A percentile compares a stretch with the other conserved stretches of the same genome.
phyloP scores from a whole-genome alignment of 192 early-diverging fungal genomes.

The Gamsiella multidivaricata region DNA sequence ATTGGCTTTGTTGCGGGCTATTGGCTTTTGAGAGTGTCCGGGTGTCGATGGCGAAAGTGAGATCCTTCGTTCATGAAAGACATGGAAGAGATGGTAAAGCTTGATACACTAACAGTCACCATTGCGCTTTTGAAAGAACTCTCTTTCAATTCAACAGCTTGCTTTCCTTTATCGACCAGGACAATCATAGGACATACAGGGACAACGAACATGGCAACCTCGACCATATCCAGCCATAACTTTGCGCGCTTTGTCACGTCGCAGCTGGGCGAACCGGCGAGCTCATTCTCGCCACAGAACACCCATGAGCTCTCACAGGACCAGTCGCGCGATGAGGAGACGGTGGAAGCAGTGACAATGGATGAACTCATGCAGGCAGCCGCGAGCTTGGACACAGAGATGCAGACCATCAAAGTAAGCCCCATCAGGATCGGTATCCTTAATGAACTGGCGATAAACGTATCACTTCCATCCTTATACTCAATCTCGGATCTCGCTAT shows the following conservation, averaged over 20 bases:
- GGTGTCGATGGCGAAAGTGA: too few relatives aligned
- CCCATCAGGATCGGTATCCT: background rate
- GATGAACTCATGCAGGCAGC: slow-evolving; percentile 19
- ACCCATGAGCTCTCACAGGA: background rate
- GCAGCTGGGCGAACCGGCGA: slow-evolving; percentile 1
- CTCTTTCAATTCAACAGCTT: too few relatives aligned
- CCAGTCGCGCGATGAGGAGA: background rate
- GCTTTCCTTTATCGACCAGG: too few relatives aligned
- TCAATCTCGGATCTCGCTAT: too few relatives aligned
- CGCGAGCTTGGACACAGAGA: slow-evolving; percentile 23
- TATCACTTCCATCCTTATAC: background rate
- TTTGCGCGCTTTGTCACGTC: slow-evolving; percentile 32
- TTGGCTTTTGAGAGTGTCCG: too few relatives aligned
- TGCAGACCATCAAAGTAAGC: slow-evolving; percentile 33
- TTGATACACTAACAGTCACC: too few relatives aligned
- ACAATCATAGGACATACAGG: background rate
- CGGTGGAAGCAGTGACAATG: slow-evolving; percentile 7
- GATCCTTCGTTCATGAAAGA: too few relatives aligned
- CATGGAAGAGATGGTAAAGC: too few relatives aligned
- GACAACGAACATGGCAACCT: slow-evolving; percentile 20
- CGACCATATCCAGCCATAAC: slow-evolving; percentile 14
- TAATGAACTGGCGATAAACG: background rate
- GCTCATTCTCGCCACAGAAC: background rate
- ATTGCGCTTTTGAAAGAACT: too few relatives aligned
- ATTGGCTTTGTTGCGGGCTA: too few relatives aligned